phyloP scores from a whole-genome alignment of 2,329 filamentous ascomycete species.

The Orbilia blumenaviensis region DNA sequence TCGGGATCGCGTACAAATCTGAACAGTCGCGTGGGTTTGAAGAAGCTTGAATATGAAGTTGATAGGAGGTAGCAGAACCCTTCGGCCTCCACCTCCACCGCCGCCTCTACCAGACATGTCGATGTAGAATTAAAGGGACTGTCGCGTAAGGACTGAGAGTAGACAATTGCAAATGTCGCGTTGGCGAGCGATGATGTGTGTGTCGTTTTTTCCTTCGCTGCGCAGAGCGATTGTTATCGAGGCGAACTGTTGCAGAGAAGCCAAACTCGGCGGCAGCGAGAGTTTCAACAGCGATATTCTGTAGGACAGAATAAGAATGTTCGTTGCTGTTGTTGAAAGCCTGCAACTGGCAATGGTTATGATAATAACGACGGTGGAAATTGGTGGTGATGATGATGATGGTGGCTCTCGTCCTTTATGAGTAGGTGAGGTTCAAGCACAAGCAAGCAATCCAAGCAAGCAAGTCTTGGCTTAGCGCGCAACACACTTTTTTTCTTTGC shows the following conservation, averaged over 20 bases:
- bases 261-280: neutral
- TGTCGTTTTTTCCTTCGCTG: too few species aligned
- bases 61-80: slow-evolving; percentile 78
- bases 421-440: neutral
- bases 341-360: neutral
- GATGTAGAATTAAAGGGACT: neutral
- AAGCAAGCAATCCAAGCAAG: neutral
- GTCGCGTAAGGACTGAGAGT: neutral
- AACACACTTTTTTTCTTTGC: slow-evolving; percentile 26
- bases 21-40: slow-evolving; percentile 80
- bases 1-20: slow-evolving; percentile 70
- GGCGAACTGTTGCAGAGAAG: neutral
- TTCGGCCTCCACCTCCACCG: slow-evolving; percentile 68
- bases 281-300: neutral
- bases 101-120: slow-evolving; percentile 50
- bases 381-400: neutral
- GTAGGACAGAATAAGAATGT: neutral
- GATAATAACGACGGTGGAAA: neutral
- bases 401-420: too few species aligned
- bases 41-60: slow-evolving; percentile 96
- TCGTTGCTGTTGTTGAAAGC: neutral
- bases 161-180: neutral
- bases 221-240: neutral
- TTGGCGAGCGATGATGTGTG: neutral
- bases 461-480: neutral